phyloP scores from a whole-genome alignment of 202 grass and related monocot genomes.

The Panicum hallii region DNA sequence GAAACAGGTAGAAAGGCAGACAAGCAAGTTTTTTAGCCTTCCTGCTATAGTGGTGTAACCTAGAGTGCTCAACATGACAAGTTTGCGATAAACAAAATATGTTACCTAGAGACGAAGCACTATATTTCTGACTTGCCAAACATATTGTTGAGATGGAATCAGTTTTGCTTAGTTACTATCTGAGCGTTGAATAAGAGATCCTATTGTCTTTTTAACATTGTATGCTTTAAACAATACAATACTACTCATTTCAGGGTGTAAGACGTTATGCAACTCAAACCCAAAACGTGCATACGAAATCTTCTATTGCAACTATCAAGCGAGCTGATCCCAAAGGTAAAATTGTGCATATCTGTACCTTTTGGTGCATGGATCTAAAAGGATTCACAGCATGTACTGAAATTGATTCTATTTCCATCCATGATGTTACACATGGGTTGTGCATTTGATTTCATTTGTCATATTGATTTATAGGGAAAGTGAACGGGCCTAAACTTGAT shows the following conservation, averaged over 20 bases:
- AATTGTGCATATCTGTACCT: not conserved
- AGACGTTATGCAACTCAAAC: constrained; percentile 41
- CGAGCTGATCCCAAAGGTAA: constrained; percentile 29
- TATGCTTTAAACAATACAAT: constrained; percentile 12
- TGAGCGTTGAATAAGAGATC: not conserved
- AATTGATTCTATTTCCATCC: not conserved
- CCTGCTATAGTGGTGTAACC: not conserved
- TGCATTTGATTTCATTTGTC: constrained; percentile 7
- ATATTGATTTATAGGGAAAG: constrained; percentile 26
- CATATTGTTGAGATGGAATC: not conserved
- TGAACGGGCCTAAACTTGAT: constrained; percentile 33
- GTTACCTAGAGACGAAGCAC: not conserved
- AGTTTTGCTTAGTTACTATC: not conserved
- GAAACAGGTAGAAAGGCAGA: not conserved
- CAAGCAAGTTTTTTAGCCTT: not conserved
- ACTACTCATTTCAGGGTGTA: constrained; percentile 15
- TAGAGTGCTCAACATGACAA: not conserved
- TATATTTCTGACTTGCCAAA: not conserved
- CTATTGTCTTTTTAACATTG: not conserved
- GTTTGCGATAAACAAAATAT: not conserved
- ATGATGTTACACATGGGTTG: not conserved
- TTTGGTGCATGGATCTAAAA: not conserved
- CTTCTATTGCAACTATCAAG: constrained; percentile 21
- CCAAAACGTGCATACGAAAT: constrained; percentile 24
- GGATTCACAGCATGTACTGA: not conserved